phyloP scores from a whole-genome alignment of 1,139 yeast species.

The Scheffersomyces illinoinensis region DNA sequence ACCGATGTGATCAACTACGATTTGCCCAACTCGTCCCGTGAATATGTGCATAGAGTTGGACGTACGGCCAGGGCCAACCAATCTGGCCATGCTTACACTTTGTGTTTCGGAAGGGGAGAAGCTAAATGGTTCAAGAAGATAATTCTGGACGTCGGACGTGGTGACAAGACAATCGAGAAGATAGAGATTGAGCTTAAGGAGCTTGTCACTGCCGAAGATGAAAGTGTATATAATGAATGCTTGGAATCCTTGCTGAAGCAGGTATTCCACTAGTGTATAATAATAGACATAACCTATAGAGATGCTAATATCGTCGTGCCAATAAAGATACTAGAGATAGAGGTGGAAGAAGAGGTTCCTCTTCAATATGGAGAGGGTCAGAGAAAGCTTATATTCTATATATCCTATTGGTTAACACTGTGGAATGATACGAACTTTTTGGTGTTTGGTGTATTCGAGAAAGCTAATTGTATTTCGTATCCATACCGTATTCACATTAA shows the following conservation, averaged over 20 bases:
- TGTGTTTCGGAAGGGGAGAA: slow-evolving; percentile 77
- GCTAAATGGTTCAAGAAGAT: slow-evolving; percentile 60
- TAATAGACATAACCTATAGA: not conserved
- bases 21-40: slow-evolving; percentile 83
- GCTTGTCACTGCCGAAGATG: slow-evolving; percentile 26
- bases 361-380: no score
- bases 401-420: no score
- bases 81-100: slow-evolving; percentile 68
- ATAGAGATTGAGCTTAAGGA: slow-evolving; percentile 21
- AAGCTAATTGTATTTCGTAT: no score
- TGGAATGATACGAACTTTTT: no score
- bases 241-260: slow-evolving; percentile 27
- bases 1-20: slow-evolving; percentile 86
- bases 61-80: slow-evolving; percentile 94
- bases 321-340: not conserved
- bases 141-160: slow-evolving; percentile 43
- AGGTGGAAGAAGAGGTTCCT: not conserved
- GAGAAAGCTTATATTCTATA: no score
- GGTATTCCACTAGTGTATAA: slow-evolving; percentile 9
- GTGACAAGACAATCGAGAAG: slow-evolving; percentile 21
- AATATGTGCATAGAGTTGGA: slow-evolving; percentile 93
- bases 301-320: not conserved
- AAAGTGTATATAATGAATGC: slow-evolving; percentile 23
- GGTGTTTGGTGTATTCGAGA: no score
- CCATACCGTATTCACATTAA: no score